Percentiles rank a stretch among this genome's conserved stretches.
These are phyloP conservation scores for Podospora pseudocomata DNA, from an alignment of 495 filamentous ascomycete genomes.

Conservation along the genomic window DNA sequence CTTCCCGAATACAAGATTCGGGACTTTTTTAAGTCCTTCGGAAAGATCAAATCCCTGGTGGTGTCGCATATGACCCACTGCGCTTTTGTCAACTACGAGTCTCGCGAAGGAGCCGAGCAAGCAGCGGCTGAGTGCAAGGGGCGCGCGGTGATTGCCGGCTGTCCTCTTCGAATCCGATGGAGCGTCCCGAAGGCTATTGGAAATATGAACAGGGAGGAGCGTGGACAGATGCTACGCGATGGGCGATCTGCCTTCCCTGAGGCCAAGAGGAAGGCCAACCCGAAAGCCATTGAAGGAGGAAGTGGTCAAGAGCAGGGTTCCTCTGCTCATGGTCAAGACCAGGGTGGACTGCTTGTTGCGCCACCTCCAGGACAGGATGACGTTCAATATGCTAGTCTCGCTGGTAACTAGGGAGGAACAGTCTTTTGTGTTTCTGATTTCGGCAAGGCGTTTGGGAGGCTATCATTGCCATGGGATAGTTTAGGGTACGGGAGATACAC, in stretches of 20 bases:
- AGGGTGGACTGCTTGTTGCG: slow-evolving; percentile 57
- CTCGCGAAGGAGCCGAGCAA: slow-evolving; percentile 74
- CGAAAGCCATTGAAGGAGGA: slow-evolving; percentile 35
- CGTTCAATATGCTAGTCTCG: slow-evolving; percentile 79
- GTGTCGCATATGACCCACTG: slow-evolving; percentile 96
- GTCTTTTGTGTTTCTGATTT: slow-evolving; percentile 40
- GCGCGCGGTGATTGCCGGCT: slow-evolving; percentile 76
- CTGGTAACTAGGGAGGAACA: slow-evolving; percentile 60
- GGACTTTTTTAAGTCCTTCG: slow-evolving; percentile 83
- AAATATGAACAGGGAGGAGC: slow-evolving; percentile 78
- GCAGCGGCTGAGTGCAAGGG: slow-evolving; percentile 84
- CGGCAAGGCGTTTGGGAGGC: slow-evolving; percentile 41
- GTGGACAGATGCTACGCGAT: slow-evolving; percentile 69
- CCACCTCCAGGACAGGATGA: slow-evolving; percentile 80
- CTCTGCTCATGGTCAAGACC: slow-evolving; percentile 20
- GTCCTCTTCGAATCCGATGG: slow-evolving; percentile 86
- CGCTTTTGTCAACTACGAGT: slow-evolving; percentile 90
- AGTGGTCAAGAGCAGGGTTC: slow-evolving; percentile 17
- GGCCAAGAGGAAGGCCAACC: slow-evolving; percentile 33
- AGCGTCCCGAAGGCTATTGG: slow-evolving; percentile 87
- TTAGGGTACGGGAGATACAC: slow-evolving; percentile 24
- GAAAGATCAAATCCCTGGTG: slow-evolving; percentile 80
- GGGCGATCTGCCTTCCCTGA: slow-evolving; percentile 55
- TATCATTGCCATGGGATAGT: slow-evolving; percentile 19
- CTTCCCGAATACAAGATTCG: slow-evolving; percentile 87